A percentile compares a stretch with the other conserved stretches of the same genome.
Conservation (phyloP, 192 early-diverging fungal species). For the Chytriomyces sp. region DNA sequence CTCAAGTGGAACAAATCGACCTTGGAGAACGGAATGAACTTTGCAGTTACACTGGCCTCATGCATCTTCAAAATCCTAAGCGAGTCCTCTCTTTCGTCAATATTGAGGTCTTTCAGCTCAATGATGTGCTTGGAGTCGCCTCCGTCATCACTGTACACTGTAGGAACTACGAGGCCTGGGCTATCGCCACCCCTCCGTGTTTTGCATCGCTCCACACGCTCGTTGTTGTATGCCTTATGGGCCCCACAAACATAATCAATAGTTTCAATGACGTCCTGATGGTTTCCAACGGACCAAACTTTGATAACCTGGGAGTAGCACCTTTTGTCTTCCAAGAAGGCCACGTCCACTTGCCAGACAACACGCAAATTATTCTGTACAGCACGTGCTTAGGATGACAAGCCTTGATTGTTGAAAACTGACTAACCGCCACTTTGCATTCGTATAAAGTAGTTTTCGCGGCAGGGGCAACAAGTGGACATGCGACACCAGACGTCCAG, state of each 20-base stretch:
- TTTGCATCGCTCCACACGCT: constrained; percentile 17
- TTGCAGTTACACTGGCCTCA: constrained; percentile 34
- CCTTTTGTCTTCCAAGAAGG: constrained; percentile 9
- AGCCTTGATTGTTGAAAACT: too few relatives aligned
- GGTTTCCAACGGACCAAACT: constrained; percentile 20
- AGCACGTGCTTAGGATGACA: background rate
- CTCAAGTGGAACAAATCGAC: background rate
- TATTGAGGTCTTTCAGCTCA: background rate
- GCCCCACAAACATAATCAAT: constrained; percentile 4
- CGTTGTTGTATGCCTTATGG: constrained; percentile 12
- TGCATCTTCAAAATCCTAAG: constrained; percentile 24
- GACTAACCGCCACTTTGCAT: constrained; percentile 19
- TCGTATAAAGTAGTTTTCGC: constrained; percentile 18
- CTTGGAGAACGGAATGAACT: constrained; percentile 37
- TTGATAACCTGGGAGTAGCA: constrained; percentile 30
- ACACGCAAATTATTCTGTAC: constrained; percentile 29
- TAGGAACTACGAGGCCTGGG: background rate
- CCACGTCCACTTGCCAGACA: constrained; percentile 39
- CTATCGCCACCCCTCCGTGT: background rate
- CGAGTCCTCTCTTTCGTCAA: background rate
- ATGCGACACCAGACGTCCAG: constrained; percentile 25
- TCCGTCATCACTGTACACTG: constrained; percentile 2
- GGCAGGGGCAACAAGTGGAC: background rate
- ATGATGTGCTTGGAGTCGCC: constrained; percentile 4
- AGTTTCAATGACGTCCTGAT: constrained; percentile 16